A percentile compares a stretch with the other conserved stretches of the same genome.
These are phyloP conservation scores for Solanum medicagineum DNA, from an alignment of 257 asterid genomes.

Conservation along the genomic window DNA sequence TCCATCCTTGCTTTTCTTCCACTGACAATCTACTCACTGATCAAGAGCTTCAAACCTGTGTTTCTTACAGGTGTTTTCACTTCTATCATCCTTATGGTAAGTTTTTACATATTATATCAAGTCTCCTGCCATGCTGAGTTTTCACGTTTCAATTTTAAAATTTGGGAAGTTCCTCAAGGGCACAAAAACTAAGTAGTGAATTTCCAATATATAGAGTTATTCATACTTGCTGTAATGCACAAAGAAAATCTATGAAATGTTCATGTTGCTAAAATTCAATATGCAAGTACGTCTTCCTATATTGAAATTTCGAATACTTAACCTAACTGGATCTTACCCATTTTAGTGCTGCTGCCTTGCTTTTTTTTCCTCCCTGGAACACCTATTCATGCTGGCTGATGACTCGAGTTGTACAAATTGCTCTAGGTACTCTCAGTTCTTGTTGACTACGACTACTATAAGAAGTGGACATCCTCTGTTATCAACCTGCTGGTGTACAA, in stretches of 20 bases:
- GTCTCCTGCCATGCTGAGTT: not conserved
- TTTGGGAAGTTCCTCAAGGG: not conserved
- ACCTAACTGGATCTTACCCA: not conserved
- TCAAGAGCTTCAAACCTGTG: constrained; percentile 47
- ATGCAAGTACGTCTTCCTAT: not conserved
- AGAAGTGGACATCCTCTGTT: constrained; percentile 89
- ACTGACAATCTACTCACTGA: constrained; percentile 60
- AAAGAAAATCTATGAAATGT: not conserved
- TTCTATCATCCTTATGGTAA: constrained; percentile 57
- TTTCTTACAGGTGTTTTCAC: constrained; percentile 57
- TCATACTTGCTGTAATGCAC: not conserved
- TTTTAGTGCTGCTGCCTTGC: not conserved
- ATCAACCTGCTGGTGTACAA: constrained; percentile 78
- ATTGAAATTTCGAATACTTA: not conserved
- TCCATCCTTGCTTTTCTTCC: constrained; percentile 91
- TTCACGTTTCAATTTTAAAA: not conserved
- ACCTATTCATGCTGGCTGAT: not conserved
- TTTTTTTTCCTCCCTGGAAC: not conserved
- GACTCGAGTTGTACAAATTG: constrained; percentile 4
- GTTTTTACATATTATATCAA: constrained; percentile 12
- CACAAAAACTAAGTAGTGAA: not conserved
- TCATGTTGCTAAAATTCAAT: not conserved
- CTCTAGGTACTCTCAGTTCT: constrained; percentile 58
- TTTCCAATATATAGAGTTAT: not conserved
- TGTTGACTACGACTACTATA: constrained; percentile 71